Evolutionary conservation across 139 green algal genomes (phyloP).

Genomic region (Micromonas pusilla): DNA sequence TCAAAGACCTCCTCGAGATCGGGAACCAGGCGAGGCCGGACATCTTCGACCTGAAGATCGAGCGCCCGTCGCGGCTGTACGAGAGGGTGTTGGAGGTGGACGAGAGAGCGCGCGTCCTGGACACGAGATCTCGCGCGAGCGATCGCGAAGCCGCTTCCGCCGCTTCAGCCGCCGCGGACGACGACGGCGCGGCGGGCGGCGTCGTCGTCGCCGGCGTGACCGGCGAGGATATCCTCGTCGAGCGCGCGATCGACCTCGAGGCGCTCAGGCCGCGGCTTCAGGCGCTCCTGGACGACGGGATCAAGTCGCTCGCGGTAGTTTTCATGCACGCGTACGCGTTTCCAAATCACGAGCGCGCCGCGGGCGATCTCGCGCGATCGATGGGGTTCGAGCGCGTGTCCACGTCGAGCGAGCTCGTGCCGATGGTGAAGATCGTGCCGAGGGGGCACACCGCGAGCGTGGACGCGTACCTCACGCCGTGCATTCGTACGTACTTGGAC

Average conservation of each 20-base stretch:
- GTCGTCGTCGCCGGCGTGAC: conserved; percentile 46
- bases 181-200: background rate
- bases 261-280: conserved; percentile 46
- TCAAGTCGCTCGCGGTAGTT: conserved; percentile 77
- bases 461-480: conserved; percentile 77
- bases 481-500: conserved; percentile 51
- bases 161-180: background rate
- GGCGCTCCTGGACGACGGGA: conserved; percentile 49
- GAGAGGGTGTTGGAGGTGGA: conserved; percentile 66
- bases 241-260: conserved; percentile 51
- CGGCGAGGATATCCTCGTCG: conserved; percentile 69
- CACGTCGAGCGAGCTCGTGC: conserved; percentile 74
- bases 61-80: conserved; percentile 1
- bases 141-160: too few species aligned
- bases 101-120: conserved; percentile 56
- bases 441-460: conserved; percentile 88
- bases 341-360: conserved; percentile 68
- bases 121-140: too few species aligned
- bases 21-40: conserved; percentile 79
- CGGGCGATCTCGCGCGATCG: conserved; percentile 12
- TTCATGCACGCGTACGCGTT: conserved; percentile 89
- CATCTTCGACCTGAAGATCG: conserved; percentile 87
- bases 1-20: conserved; percentile 89
- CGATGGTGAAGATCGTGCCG: conserved; percentile 96
- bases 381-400: conserved; percentile 63